Conservation (phyloP, 805 yeast genomes). For the Monosporozyma solicola region DNA sequence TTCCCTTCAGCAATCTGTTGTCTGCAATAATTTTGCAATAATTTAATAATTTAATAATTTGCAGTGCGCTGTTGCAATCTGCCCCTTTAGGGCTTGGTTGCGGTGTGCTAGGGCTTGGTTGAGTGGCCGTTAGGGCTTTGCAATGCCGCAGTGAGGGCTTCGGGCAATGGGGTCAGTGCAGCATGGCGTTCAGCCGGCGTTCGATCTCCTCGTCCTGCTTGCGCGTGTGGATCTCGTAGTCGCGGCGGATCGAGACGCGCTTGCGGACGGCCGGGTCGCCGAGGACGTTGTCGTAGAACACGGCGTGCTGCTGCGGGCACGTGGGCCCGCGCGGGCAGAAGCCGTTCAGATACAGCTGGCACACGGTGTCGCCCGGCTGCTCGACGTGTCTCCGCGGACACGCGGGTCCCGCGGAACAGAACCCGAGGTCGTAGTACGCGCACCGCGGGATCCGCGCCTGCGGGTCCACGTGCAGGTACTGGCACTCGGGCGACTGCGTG, state of each 20-base stretch:
- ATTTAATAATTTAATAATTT: too few species aligned
- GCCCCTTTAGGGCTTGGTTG: not conserved
- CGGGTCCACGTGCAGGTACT: conserved; percentile 87
- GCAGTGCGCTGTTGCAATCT: not conserved
- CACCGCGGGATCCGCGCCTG: conserved; percentile 83
- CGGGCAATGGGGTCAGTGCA: conserved; percentile 16
- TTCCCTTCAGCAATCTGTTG: too few species aligned
- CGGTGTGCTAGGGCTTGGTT: not conserved
- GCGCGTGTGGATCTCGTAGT: conserved; percentile 28
- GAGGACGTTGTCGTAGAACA: conserved; percentile 32
- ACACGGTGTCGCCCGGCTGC: conserved; percentile 40
- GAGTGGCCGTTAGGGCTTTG: not conserved
- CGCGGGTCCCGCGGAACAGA: conserved; percentile 84
- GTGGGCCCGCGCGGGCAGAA: conserved; percentile 85
- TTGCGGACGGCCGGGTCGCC: conserved; percentile 34
- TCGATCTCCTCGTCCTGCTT: conserved; percentile 30
- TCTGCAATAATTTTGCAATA: too few species aligned
- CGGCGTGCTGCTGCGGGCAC: conserved; percentile 71
- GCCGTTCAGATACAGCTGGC: conserved; percentile 78
- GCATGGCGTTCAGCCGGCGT: conserved; percentile 29
- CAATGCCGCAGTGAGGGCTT: too few species aligned
- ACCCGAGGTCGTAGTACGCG: conserved; percentile 73
- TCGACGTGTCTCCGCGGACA: conserved; percentile 78
- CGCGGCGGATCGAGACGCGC: conserved; percentile 21
- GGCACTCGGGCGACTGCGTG: conserved; percentile 89